These are phyloP conservation scores for Pisolithus sp. DNA, from an alignment of 768 basidiomycete genomes.

Conservation along the genomic window DNA sequence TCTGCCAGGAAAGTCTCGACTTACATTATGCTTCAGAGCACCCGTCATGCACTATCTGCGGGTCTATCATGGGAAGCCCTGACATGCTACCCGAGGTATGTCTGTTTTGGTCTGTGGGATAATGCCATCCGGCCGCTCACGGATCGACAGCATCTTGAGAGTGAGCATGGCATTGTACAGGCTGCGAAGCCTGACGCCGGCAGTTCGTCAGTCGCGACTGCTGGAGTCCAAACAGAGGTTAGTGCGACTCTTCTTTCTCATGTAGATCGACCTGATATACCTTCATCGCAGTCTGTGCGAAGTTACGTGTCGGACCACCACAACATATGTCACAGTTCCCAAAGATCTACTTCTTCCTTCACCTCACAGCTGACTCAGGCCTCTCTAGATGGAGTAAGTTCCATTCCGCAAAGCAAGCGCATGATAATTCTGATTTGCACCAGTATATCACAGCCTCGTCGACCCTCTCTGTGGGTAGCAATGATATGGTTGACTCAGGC, in stretches of 20 bases:
- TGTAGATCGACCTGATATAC: no score
- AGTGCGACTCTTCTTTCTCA: no score
- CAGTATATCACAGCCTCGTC: neutral
- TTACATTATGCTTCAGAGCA: neutral
- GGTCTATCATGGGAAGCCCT: neutral
- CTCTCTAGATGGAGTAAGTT: neutral
- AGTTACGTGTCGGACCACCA: neutral
- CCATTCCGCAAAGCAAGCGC: neutral
- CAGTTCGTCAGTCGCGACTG: no score
- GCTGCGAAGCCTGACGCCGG: neutral
- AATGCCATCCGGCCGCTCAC: conserved; percentile 4
- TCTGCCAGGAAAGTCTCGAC: neutral
- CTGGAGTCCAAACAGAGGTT: no score
- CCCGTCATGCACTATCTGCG: neutral
- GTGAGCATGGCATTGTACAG: conserved; percentile 6
- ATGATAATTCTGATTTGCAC: no score
- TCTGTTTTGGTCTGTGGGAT: neutral
- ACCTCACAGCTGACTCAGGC: neutral
- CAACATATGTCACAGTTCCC: neutral
- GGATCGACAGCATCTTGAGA: conserved; percentile 15
- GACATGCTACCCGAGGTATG: neutral
- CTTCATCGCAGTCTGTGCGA: no score
- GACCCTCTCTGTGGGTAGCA: no score
- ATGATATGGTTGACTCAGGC: no score
- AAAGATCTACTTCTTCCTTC: conserved; percentile 1